phyloP scores from a whole-genome alignment of 2,329 filamentous ascomycete genomes.

The Trichoderma koningiopsis region DNA sequence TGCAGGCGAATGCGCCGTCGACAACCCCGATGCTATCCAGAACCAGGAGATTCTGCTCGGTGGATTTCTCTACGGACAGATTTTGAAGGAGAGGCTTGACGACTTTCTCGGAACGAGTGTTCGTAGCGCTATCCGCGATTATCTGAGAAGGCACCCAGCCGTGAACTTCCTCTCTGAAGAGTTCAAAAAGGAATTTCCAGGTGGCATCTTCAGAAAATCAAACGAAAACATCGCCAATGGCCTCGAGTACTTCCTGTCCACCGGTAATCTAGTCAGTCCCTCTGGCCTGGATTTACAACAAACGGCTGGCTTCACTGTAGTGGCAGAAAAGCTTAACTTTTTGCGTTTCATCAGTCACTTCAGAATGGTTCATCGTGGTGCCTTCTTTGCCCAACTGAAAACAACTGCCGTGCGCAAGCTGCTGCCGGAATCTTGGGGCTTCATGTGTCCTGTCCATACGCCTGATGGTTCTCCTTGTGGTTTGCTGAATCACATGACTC shows the following conservation, averaged over 20 bases:
- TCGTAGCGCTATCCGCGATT: conserved; percentile 57
- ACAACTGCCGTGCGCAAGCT: conserved; percentile 96
- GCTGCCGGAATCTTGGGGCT: conserved; percentile 95
- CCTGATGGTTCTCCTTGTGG: conserved; percentile 95
- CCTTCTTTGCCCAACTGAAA: conserved; percentile 97
- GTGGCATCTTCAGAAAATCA: conserved; percentile 74
- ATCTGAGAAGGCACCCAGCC: conserved; percentile 57
- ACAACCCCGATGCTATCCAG: conserved; percentile 95
- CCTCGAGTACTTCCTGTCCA: conserved; percentile 94
- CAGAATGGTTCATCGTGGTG: conserved; percentile 97
- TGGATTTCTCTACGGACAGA: conserved; percentile 91
- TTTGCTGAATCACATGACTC: conserved; percentile 89
- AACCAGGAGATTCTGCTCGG: conserved; percentile 95
- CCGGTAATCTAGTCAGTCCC: conserved; percentile 87
- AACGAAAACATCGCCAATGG: conserved; percentile 87
- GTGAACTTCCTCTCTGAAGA: conserved; percentile 75
- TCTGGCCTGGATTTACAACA: conserved; percentile 95
- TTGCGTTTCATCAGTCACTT: conserved; percentile 98
- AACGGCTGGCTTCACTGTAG: conserved; percentile 90
- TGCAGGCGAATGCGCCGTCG: conserved; percentile 86
- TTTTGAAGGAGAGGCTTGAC: conserved; percentile 91
- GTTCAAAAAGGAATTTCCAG: conserved; percentile 78
- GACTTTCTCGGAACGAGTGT: conserved; percentile 71
- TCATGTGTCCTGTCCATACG: conserved; percentile 95
- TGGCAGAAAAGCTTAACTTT: conserved; percentile 99